phyloP scores from a whole-genome alignment of 1,139 yeast species.

The Debaryomyces singareniensis region DNA sequence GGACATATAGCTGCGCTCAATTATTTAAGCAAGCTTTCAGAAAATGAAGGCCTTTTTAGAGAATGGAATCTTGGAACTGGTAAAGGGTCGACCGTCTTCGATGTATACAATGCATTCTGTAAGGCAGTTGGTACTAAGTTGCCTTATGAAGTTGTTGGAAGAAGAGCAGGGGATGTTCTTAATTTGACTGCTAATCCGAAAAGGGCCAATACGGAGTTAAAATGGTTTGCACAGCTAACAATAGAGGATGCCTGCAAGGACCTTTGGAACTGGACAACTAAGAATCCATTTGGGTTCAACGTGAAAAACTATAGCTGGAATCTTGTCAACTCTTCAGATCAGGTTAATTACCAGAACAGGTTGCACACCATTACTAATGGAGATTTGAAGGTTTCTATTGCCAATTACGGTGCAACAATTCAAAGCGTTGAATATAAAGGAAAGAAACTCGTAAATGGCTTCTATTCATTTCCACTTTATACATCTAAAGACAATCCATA shows the following conservation, averaged over 20 bases:
- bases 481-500: constrained; percentile 35
- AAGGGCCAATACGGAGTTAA: constrained; percentile 59
- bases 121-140: constrained; percentile 62
- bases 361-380: constrained; percentile 32
- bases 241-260: constrained; percentile 66
- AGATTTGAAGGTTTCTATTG: constrained; percentile 35
- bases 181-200: constrained; percentile 67
- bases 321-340: constrained; percentile 17
- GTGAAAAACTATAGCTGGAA: constrained; percentile 32
- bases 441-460: constrained; percentile 26
- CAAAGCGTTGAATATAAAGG: constrained; percentile 35
- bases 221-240: constrained; percentile 55
- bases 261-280: constrained; percentile 72
- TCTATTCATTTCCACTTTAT: constrained; percentile 31
- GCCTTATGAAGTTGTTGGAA: constrained; percentile 57
- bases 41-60: constrained; percentile 49
- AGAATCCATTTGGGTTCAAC: constrained; percentile 61
- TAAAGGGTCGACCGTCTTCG: constrained; percentile 69
- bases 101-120: constrained; percentile 62
- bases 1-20: constrained; percentile 73
- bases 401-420: constrained; percentile 49
- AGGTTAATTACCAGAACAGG: constrained; percentile 24
- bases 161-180: constrained; percentile 77
- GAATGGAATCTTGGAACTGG: constrained; percentile 89
- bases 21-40: constrained; percentile 40